phyloP scores from a whole-genome alignment of 2,329 filamentous ascomycete species.

The Pseudogymnoascus sp. region DNA sequence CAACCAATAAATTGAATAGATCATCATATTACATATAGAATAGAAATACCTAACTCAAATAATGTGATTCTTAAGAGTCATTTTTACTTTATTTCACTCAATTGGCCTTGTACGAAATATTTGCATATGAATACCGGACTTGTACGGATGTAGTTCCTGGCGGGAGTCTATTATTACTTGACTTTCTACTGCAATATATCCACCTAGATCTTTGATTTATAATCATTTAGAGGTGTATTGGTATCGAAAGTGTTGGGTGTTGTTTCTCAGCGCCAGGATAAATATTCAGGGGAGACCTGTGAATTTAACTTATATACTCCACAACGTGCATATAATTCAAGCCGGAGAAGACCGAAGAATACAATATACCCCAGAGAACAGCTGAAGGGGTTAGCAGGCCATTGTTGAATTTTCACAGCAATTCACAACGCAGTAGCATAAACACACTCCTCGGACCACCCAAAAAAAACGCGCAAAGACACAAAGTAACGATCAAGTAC shows the following conservation, averaged over 20 bases:
- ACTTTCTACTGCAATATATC: neutral
- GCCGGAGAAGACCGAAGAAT: neutral
- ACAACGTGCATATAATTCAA: neutral
- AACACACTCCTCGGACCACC: neutral
- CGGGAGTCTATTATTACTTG: neutral
- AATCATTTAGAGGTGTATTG: neutral
- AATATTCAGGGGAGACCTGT: neutral
- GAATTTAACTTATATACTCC: neutral
- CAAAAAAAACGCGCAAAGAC: neutral
- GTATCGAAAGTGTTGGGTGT: neutral
- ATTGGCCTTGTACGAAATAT: neutral
- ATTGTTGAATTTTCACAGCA: neutral
- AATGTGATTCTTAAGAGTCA: neutral
- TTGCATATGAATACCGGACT: neutral
- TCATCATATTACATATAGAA: neutral
- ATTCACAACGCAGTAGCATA: neutral
- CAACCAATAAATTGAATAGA: neutral
- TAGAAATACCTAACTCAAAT: neutral
- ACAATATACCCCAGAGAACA: neutral
- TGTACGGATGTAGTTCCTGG: neutral
- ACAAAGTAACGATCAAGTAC: constrained; percentile 6
- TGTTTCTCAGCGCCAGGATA: neutral
- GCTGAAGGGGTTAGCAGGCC: neutral
- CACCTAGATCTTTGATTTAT: neutral
- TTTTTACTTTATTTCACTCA: neutral